Conservation (phyloP, 2,329 filamentous ascomycete genomes). For the Botryotinia globosa region DNA sequence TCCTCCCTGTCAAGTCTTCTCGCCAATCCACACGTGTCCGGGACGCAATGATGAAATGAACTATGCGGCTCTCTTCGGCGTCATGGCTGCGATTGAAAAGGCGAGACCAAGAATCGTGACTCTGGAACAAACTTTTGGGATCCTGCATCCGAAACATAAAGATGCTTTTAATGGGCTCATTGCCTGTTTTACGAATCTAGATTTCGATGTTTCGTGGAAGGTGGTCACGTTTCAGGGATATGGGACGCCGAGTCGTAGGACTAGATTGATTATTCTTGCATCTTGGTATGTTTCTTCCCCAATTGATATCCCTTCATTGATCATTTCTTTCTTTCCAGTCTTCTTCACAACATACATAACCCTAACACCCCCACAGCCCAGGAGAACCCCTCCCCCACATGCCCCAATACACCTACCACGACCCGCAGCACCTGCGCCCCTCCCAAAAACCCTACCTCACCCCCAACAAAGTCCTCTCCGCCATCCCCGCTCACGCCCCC, state of each 20-base stretch:
- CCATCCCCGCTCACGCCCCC: conserved; percentile 40
- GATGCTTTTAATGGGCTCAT: conserved; percentile 45
- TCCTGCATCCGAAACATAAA: conserved; percentile 42
- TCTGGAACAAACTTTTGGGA: conserved; percentile 72
- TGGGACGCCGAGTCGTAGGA: conserved; percentile 27
- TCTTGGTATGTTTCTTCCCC: conserved; percentile 36
- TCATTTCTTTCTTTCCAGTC: no score
- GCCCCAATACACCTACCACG: conserved; percentile 57
- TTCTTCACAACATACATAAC: no score
- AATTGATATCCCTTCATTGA: neutral
- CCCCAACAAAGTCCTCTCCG: conserved; percentile 38
- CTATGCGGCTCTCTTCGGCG: conserved; percentile 53
- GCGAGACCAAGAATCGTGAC: conserved; percentile 66
- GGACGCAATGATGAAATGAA: conserved; percentile 65
- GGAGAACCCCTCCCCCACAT: conserved; percentile 67
- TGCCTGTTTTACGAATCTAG: conserved; percentile 57
- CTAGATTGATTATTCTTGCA: conserved; percentile 54
- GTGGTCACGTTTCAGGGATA: conserved; percentile 51
- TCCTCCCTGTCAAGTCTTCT: conserved; percentile 75
- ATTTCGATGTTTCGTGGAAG: conserved; percentile 69
- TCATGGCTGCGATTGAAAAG: conserved; percentile 53
- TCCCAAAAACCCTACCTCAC: conserved; percentile 45
- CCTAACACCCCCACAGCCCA: conserved; percentile 46
- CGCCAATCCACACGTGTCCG: conserved; percentile 61
- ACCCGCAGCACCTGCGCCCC: conserved; percentile 42